phyloP scores from a whole-genome alignment of 768 basidiomycete species.

The Amanita exitialis region DNA sequence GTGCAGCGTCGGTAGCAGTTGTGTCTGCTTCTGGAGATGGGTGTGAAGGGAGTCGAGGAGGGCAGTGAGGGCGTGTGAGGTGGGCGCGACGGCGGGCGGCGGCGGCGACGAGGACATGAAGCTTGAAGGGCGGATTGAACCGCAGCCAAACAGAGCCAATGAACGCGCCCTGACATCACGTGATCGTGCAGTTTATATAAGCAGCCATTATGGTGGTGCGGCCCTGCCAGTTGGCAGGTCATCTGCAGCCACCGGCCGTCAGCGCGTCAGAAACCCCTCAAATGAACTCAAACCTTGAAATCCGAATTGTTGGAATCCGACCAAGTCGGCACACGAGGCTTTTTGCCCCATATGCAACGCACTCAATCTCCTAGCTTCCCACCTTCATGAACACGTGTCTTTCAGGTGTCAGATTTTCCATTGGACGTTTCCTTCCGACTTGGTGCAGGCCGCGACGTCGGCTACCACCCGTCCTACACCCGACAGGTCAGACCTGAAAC shows the following conservation, averaged over 20 bases:
- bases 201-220: not conserved
- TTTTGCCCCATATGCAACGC: not conserved
- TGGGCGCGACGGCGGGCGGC: slow-evolving; percentile 15
- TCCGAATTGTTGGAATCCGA: slow-evolving; percentile 1
- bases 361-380: not conserved
- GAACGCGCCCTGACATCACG: slow-evolving; percentile 10
- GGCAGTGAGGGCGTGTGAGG: slow-evolving; percentile 38
- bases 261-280: not conserved
- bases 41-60: slow-evolving; percentile 70
- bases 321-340: slow-evolving; percentile 1
- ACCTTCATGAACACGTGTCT: not conserved
- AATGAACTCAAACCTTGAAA: not conserved
- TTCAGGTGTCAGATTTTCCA: not conserved
- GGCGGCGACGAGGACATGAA: not conserved
- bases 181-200: slow-evolving; percentile 6
- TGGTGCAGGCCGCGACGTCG: not conserved
- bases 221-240: not conserved
- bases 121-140: slow-evolving; percentile 1
- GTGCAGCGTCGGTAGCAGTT: slow-evolving; percentile 74
- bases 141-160: slow-evolving; percentile 5
- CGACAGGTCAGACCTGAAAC: not conserved
- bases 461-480: not conserved
- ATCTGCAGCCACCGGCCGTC: not conserved
- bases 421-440: not conserved
- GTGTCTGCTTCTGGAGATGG: slow-evolving; percentile 73